phyloP scores from a whole-genome alignment of 306 rosid genomes.

The Begonia loranthoides region DNA sequence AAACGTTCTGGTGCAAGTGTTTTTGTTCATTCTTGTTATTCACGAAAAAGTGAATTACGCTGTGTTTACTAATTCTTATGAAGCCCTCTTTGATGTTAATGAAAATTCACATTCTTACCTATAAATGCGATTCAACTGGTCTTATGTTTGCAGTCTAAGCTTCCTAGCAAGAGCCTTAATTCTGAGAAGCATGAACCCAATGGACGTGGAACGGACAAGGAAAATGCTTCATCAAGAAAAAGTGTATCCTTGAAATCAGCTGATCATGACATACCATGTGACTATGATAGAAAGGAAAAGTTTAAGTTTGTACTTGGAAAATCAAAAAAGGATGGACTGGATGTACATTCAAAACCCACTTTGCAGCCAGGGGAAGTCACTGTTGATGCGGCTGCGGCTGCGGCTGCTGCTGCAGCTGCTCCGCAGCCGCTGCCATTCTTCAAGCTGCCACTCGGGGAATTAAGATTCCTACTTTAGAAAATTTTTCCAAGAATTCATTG shows the following conservation, averaged over 20 bases:
- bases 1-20: conserved; percentile 4
- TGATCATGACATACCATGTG: conserved; percentile 30
- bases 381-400: conserved; percentile 46
- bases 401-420: no score
- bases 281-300: conserved; percentile 50
- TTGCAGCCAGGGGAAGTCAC: conserved; percentile 26
- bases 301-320: conserved; percentile 54
- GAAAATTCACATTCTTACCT: no score
- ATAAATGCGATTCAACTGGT: no score
- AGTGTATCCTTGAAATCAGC: conserved; percentile 25
- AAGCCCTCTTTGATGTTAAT: no score
- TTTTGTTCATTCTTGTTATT: no score
- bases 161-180: conserved; percentile 26
- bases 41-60: no score
- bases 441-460: conserved; percentile 71
- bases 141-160: conserved; percentile 31
- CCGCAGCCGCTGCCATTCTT: no score
- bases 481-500: conserved; percentile 28
- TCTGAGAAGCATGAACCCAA: conserved; percentile 29
- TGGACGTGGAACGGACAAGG: conserved; percentile 39
- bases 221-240: conserved; percentile 19
- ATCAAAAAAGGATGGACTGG: conserved; percentile 50
- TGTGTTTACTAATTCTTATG: no score
- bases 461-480: conserved; percentile 38
- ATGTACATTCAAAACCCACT: conserved; percentile 26